A percentile compares a stretch with the other conserved stretches of the same genome.
phyloP scores from a whole-genome alignment of 352 stramenopile genomes.

The Pythium folliculosum region DNA sequence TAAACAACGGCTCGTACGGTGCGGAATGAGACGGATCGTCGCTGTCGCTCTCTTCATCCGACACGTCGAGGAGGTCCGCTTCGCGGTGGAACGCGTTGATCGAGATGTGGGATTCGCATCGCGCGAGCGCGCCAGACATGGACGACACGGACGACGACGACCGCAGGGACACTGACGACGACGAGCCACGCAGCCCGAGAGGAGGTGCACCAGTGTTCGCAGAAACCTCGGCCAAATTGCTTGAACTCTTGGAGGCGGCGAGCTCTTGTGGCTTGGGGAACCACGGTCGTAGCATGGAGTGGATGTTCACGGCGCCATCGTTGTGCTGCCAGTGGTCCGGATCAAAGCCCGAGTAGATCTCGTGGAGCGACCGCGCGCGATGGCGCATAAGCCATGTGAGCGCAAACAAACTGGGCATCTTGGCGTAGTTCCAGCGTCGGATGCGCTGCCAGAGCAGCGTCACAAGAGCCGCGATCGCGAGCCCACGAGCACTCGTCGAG shows the following conservation, averaged over 20 bases:
- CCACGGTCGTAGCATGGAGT: conserved; percentile 67
- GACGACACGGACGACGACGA: conserved; percentile 44
- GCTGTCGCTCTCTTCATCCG: conserved; percentile 22
- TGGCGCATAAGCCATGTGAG: conserved; percentile 69
- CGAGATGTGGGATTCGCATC: conserved; percentile 71
- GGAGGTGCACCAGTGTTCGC: not conserved
- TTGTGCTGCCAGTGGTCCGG: conserved; percentile 68
- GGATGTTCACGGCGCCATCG: conserved; percentile 75
- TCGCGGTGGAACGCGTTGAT: conserved; percentile 65
- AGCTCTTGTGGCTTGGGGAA: conserved; percentile 55
- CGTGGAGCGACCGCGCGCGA: conserved; percentile 43
- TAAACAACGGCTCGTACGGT: conserved; percentile 32
- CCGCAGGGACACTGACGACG: conserved; percentile 38
- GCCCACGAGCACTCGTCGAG: not conserved
- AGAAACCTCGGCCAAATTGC: conserved; percentile 26
- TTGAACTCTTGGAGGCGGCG: conserved; percentile 14
- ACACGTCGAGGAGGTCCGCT: conserved; percentile 29
- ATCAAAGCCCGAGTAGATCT: conserved; percentile 69
- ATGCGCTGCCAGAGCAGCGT: conserved; percentile 19
- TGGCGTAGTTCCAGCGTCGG: conserved; percentile 35
- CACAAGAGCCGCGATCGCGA: not conserved
- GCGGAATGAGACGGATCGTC: not conserved
- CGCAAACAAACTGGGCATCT: conserved; percentile 59
- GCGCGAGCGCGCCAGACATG: conserved; percentile 32
- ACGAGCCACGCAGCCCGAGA: conserved; percentile 13